A percentile compares a stretch with the other conserved stretches of the same genome.
Conservation (phyloP, 257 asterid species). For the Verbascum thapsus region DNA sequence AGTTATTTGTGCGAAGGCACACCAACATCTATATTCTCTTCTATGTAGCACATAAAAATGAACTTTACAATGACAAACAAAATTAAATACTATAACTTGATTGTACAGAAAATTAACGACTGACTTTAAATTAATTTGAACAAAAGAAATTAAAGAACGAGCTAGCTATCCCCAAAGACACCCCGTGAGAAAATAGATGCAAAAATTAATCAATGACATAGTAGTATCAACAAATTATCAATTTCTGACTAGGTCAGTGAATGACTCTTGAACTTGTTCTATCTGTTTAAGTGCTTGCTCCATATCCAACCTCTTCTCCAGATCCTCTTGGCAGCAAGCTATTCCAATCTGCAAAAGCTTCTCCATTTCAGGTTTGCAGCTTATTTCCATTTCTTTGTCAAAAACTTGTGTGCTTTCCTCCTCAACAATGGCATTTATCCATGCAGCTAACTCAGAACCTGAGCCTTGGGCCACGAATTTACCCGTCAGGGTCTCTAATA, state of each 20-base stretch:
- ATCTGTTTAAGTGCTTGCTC: constrained; percentile 59
- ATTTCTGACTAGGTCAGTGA: neutral
- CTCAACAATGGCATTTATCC: constrained; percentile 49
- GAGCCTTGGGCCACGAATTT: constrained; percentile 50
- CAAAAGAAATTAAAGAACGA: constrained; percentile 12
- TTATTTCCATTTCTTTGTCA: constrained; percentile 55
- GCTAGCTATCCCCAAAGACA: neutral
- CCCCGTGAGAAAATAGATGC: neutral
- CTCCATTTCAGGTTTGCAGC: constrained; percentile 33
- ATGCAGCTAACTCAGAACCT: constrained; percentile 40
- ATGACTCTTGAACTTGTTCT: constrained; percentile 44
- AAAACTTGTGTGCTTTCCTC: constrained; percentile 31
- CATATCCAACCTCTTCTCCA: constrained; percentile 66
- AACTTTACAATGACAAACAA: constrained; percentile 8
- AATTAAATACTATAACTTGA: constrained; percentile 14
- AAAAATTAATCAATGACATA: neutral
- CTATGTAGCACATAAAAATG: too few relatives aligned
- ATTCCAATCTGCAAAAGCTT: constrained; percentile 66
- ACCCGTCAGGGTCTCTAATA: constrained; percentile 63
- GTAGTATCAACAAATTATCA: neutral
- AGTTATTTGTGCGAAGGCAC: constrained; percentile 26
- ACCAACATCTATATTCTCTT: too few relatives aligned
- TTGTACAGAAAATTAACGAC: constrained; percentile 18
- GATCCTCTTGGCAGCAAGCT: constrained; percentile 63
- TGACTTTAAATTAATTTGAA: constrained; percentile 9